Base-by-base conservation (phyloP, 306 rosid species). In the Geum urbanum region DNA sequence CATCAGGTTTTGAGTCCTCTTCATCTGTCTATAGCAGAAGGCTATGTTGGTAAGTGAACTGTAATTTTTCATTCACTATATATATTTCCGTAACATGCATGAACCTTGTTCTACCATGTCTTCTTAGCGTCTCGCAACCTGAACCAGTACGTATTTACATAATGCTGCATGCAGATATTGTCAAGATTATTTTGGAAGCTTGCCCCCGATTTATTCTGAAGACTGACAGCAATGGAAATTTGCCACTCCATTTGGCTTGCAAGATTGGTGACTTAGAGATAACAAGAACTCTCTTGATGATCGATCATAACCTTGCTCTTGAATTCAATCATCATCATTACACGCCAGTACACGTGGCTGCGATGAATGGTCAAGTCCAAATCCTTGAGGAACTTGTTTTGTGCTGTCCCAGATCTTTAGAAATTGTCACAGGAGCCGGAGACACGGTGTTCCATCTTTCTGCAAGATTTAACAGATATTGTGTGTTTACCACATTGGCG, bases 371-470 rank as follows among this genome's bases (percentile, higher is more conserved):
- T 0, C 77, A 70, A 59, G 82, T 72, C 74, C 47, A 78, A 8
- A 74, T 90, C 61, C 82, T 90, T 64, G 66, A 74, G 14, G 89
- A 80, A 39, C 83, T 86, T 65, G 22, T 86, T 27, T 32, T 61
- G 15, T 71, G 79, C 55, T 57, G 39, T 85, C 6, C 79, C 75
- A 63, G n/a, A 10, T 80, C 92, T 35, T 80, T 88, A 44, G 68
- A 78, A 45, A 57, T 64, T 43, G 77, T 37, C 37, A 86, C 97
- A 10, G 68, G 54, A 60, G 91, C 83, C 61, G 89, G 84, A 66
- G 95, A 91, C 79, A 85, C 95, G 4, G 66, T 85, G 7, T 81
- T 86, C 74, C 97, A 91, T 81, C 67, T 91, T 43, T 87, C 87
- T 18, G 91, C 80, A 41, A 87, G 86, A 66, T 78, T 77, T 4